Conservation (phyloP, 2,329 filamentous ascomycete genomes). For the Colletotrichum sp. region DNA sequence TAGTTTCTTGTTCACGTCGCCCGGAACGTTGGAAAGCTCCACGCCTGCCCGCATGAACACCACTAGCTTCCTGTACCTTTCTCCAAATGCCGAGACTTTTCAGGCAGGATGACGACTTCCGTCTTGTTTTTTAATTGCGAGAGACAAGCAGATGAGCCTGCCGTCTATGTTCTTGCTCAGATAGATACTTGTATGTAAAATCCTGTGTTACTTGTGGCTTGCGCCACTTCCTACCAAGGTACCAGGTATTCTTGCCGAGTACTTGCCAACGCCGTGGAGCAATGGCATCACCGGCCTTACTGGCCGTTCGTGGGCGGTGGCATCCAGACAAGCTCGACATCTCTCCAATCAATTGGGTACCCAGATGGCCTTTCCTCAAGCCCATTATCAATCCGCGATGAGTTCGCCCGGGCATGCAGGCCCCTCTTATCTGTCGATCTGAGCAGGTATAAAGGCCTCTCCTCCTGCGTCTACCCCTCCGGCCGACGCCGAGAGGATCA, state of each 20-base stretch:
- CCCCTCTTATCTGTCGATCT: background rate
- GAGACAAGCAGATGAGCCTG: background rate
- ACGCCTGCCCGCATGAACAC: background rate
- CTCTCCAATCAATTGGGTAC: background rate
- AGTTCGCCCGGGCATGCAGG: background rate
- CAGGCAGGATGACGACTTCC: background rate
- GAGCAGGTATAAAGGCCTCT: background rate
- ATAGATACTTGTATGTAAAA: background rate
- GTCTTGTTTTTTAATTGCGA: background rate
- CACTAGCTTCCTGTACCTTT: background rate
- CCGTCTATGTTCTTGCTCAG: background rate
- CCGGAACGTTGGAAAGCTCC: background rate
- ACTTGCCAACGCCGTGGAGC: background rate
- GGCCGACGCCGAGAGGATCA: too few relatives aligned
- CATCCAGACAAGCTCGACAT: background rate
- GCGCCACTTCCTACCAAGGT: background rate
- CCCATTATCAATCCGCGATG: background rate
- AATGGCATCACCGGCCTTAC: constrained; percentile 3
- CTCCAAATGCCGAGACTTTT: background rate
- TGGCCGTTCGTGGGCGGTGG: background rate
- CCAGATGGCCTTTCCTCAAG: background rate
- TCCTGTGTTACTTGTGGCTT: background rate
- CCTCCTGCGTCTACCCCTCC: background rate
- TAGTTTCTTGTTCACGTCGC: background rate
- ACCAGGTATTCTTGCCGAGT: background rate